Evolutionary conservation across 805 yeast genomes (phyloP).

Genomic region (Millerago galiae): DNA sequence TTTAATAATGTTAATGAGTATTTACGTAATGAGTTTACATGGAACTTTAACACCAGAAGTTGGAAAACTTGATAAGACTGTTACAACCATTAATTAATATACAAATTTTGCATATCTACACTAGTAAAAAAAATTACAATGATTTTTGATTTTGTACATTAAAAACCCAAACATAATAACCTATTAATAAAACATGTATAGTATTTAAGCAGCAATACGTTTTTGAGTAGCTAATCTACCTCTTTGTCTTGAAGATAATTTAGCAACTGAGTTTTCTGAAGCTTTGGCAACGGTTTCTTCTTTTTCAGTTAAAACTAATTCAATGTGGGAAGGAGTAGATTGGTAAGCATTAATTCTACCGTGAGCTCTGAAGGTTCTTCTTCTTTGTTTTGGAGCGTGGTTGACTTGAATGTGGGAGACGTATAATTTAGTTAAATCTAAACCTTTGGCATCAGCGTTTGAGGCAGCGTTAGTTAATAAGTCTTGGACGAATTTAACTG

Average conservation of each 20-base stretch:
- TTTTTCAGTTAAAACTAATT: constrained; percentile 92
- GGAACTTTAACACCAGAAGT: constrained; percentile 41
- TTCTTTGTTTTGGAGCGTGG: constrained; percentile 99
- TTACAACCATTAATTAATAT: neutral
- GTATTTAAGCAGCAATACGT: constrained; percentile 62
- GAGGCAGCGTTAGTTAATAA: constrained; percentile 96
- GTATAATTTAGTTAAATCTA: constrained; percentile 89
- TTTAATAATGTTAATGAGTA: constrained; percentile 57
- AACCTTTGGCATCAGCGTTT: constrained; percentile 98
- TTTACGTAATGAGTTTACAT: constrained; percentile 43
- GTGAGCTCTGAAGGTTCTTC: constrained; percentile 99
- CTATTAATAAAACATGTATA: neutral
- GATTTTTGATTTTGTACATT: constrained; percentile 6
- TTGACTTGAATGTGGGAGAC: constrained; percentile 98
- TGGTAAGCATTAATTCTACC: constrained; percentile 99
- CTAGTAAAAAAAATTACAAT: neutral
- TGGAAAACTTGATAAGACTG: constrained; percentile 16
- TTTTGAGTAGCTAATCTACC: constrained; percentile 87
- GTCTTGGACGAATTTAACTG: constrained; percentile 92
- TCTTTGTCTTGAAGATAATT: constrained; percentile 85
- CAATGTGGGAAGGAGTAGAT: constrained; percentile 98
- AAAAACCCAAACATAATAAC: constrained; percentile 9
- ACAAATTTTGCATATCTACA: neutral
- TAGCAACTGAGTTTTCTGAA: constrained; percentile 56
- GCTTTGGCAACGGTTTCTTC: constrained; percentile 93